These are phyloP conservation scores for Hypoxylon perforatum DNA, from an alignment of 495 filamentous ascomycete species.

Conservation along the genomic window DNA sequence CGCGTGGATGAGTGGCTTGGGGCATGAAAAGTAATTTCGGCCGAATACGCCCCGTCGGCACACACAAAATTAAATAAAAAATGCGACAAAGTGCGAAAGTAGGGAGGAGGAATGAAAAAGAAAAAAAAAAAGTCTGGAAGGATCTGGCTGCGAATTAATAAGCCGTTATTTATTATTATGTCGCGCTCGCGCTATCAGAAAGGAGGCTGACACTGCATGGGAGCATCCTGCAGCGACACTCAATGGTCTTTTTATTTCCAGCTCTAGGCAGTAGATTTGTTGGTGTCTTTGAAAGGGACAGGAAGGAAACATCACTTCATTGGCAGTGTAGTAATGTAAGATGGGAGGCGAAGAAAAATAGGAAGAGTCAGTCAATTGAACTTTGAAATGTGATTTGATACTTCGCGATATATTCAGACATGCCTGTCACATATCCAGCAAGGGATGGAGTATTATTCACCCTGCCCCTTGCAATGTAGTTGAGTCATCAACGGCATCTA, in stretches of 20 bases:
- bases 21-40: slow-evolving; percentile 42
- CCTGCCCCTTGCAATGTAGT: slow-evolving; percentile 10
- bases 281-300: too few species aligned
- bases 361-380: neutral
- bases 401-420: neutral
- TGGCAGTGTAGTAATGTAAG: too few species aligned
- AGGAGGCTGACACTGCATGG: slow-evolving; percentile 35
- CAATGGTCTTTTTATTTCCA: neutral
- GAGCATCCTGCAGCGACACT: slow-evolving; percentile 14
- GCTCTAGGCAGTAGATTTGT: slow-evolving; percentile 5
- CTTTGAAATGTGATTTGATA: neutral
- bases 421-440: slow-evolving; percentile 5
- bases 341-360: too few species aligned
- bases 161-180: slow-evolving; percentile 20
- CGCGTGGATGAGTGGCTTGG: slow-evolving; percentile 25
- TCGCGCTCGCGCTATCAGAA: slow-evolving; percentile 27
- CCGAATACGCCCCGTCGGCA: slow-evolving; percentile 15
- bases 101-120: neutral
- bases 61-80: slow-evolving; percentile 35
- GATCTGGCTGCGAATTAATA: slow-evolving; percentile 23
- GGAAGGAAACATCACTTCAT: too few species aligned
- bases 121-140: slow-evolving; percentile 22
- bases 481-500: slow-evolving; percentile 24
- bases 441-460: slow-evolving; percentile 12
- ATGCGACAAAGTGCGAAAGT: neutral